Percentiles rank a stretch among this genome's conserved stretches.
Conservation (phyloP, 352 stramenopile genomes). For the Blastocystis sp. region DNA sequence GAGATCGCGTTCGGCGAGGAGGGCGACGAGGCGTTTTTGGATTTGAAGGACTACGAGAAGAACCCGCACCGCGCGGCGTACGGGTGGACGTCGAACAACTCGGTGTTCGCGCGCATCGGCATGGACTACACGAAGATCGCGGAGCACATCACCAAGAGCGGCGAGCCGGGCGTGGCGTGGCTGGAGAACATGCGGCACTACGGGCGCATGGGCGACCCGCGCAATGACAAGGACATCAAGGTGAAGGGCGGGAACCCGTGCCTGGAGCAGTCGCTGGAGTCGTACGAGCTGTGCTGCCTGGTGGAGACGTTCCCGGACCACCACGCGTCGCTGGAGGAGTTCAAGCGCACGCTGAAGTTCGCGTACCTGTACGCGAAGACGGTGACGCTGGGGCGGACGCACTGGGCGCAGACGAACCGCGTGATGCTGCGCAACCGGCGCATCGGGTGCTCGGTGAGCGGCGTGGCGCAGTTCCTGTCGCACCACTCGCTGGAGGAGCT, state of each 20-base stretch:
- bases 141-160: constrained; percentile 81
- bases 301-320: constrained; percentile 75
- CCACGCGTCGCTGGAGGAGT: constrained; percentile 88
- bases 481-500: constrained; percentile 80
- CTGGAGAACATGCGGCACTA: constrained; percentile 87
- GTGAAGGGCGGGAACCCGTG: background rate
- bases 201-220: constrained; percentile 82
- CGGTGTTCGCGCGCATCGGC: constrained; percentile 84
- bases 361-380: constrained; percentile 88
- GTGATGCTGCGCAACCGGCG: constrained; percentile 87
- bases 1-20: constrained; percentile 86
- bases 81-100: constrained; percentile 90
- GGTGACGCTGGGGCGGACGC: constrained; percentile 85
- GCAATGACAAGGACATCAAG: constrained; percentile 79
- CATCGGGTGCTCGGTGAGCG: constrained; percentile 87
- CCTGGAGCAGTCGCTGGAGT: constrained; percentile 85
- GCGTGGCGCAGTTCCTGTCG: constrained; percentile 86
- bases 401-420: constrained; percentile 85
- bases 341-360: constrained; percentile 81
- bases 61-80: constrained; percentile 83
- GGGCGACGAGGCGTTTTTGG: constrained; percentile 80
- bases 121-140: constrained; percentile 86
- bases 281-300: constrained; percentile 86
- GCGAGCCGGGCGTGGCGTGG: constrained; percentile 88
- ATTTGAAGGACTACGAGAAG: constrained; percentile 85